Conservation (phyloP, 495 filamentous ascomycete genomes). For the Daldinia concentrica region DNA sequence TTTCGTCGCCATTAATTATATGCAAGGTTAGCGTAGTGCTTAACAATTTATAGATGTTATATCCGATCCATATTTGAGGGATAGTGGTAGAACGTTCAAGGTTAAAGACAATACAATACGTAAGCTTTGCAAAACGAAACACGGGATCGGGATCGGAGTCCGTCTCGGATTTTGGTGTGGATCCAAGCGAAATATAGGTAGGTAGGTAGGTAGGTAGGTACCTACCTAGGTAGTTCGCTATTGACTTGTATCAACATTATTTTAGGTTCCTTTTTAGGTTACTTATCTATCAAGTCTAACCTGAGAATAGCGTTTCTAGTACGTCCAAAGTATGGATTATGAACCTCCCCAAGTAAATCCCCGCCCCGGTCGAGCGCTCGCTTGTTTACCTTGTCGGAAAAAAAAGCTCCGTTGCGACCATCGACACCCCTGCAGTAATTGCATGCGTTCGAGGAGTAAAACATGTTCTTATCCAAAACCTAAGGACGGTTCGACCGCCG, state of each 20-base stretch:
- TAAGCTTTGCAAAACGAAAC: neutral
- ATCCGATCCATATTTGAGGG: neutral
- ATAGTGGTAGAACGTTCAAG: neutral
- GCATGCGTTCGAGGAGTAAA: conserved; percentile 46
- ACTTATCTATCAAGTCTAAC: neutral
- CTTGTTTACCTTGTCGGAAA: conserved; percentile 53
- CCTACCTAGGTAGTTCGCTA: no score
- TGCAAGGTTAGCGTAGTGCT: neutral
- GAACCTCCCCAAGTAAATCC: conserved; percentile 41
- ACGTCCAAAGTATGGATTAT: conserved; percentile 5
- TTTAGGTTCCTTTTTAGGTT: neutral
- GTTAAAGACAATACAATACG: neutral
- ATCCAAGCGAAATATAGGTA: neutral
- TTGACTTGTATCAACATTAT: neutral
- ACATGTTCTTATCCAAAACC: conserved; percentile 29
- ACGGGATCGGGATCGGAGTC: conserved; percentile 25
- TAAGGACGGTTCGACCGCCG: neutral
- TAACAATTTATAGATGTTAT: neutral
- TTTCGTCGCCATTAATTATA: neutral
- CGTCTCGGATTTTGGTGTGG: neutral
- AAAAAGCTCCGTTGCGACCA: conserved; percentile 57
- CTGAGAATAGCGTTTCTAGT: neutral
- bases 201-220: no score
- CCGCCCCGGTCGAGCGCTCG: conserved; percentile 50
- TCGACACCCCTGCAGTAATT: conserved; percentile 49